Evolutionary conservation across 345 rosid genomes (phyloP), one percentile per base, ranked within the genome.

Genomic region (Kernera saxatilis): DNA sequence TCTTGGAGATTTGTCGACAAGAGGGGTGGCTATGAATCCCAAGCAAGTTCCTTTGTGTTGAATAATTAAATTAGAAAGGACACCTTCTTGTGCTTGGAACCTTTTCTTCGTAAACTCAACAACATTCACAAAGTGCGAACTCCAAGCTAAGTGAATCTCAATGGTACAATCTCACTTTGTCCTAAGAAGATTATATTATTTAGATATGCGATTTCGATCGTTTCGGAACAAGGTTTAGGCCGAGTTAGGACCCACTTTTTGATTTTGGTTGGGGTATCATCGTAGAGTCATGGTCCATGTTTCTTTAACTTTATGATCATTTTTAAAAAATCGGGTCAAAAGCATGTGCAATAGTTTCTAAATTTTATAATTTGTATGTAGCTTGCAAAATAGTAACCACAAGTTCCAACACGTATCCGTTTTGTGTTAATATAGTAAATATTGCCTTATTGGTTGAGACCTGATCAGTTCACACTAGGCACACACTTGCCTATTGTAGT

Each of bases 81-180:
- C 11, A 58, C 27, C 18, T 56, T 74, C 78, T 74, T 41, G 78
- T 67, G 78, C 48, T 74, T 67, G 54, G 56, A 59, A 74, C 69
- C 73, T 74, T 41, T 40, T 73, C 32, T 40, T 58, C 78, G 52
- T 74, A 74, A 74, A 59, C 73, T 58, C 48, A 74, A 39, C 78
- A 74, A 67, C 68, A 67, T 58, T 67, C 48, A 48, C 40, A 51
- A 59, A 50, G 22, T 59, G 54, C 78, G 1, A 49, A 49, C 45
- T 57, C 67, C 68, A 74, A 74, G 78, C 55, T 30, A 49, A 49
- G 54, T 67, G 62, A 74, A 74, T 70, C 81, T 64, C 25, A 60
- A 69, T 48, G 57, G 76, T 73, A 29, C 71, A 37, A 54, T 49
- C 74, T 18, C 67, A 51, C 73, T 65, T 74, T 67, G 60, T 62